Percentiles rank a stretch among this genome's conserved stretches.
Evolutionary conservation across 805 yeast species (phyloP).

Genomic region (Wickerhamiella vanderwaltii): DNA sequence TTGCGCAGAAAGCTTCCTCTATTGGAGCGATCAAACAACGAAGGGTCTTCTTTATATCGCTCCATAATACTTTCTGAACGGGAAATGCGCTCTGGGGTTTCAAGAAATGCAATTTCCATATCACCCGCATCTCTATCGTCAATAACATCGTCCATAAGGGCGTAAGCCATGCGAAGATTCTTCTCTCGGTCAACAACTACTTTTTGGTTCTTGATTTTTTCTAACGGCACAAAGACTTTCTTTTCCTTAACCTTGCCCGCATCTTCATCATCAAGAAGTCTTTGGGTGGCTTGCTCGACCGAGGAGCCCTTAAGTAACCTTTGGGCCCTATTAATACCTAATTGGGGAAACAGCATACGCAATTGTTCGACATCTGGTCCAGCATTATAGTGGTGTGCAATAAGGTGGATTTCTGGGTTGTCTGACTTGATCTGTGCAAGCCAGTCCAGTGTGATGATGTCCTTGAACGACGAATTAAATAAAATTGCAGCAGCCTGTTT

Average conservation of each 20-base stretch:
- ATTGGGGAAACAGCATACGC: slow-evolving; percentile 7
- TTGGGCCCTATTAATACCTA: not conserved
- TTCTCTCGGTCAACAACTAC: not conserved
- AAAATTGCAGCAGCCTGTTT: not conserved
- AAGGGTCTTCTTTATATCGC: too few relatives aligned
- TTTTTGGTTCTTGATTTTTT: not conserved
- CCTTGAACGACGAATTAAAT: slow-evolving; percentile 1
- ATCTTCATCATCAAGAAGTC: slow-evolving; percentile 1
- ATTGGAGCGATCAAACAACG: not conserved
- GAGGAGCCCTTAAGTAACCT: slow-evolving; percentile 1
- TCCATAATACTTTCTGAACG: too few relatives aligned
- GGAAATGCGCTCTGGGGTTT: too few relatives aligned
- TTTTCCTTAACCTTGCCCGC: slow-evolving; percentile 1
- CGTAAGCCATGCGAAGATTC: slow-evolving; percentile 2
- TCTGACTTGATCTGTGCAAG: not conserved
- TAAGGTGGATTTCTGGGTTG: not conserved
- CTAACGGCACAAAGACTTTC: not conserved
- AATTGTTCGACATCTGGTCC: not conserved
- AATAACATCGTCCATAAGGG: slow-evolving; percentile 10
- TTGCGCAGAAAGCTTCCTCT: not conserved
- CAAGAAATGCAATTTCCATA: too few relatives aligned
- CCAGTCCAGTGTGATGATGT: slow-evolving; percentile 1
- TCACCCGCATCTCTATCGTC: too few relatives aligned
- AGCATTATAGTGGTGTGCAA: slow-evolving; percentile 3
- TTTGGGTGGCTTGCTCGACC: slow-evolving; percentile 7